A percentile compares a stretch with the other conserved stretches of the same genome.
Evolutionary conservation across 2,329 filamentous ascomycete genomes (phyloP).

Genomic region (Fusarium paranaense): DNA sequence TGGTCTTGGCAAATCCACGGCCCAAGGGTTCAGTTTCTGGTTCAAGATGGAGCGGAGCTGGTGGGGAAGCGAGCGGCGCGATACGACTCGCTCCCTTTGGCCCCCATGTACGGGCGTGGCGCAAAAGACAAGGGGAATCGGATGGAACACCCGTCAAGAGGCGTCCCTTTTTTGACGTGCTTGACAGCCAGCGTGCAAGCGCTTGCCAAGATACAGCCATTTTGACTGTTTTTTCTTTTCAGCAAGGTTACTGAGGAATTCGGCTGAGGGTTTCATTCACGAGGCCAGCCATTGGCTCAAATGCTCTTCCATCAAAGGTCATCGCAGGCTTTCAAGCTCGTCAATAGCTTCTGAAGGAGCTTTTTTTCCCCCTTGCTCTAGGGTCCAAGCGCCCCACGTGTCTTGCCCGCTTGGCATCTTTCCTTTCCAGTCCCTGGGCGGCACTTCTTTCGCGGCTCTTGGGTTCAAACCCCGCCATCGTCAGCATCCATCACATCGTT

Average conservation of each 20-base stretch:
- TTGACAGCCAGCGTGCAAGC: neutral
- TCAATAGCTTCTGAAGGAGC: neutral
- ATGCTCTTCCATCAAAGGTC: neutral
- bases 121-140: neutral
- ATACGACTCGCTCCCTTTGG: constrained; percentile 16
- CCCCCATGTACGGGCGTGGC: constrained; percentile 7
- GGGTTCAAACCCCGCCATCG: constrained; percentile 20
- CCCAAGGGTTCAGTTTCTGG: constrained; percentile 27
- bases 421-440: neutral
- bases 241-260: neutral
- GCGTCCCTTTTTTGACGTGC: constrained; percentile 12
- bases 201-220: neutral
- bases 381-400: constrained; percentile 34
- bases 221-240: neutral
- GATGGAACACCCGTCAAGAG: constrained; percentile 7
- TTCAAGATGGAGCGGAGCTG: constrained; percentile 15
- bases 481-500: neutral
- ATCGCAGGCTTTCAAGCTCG: neutral
- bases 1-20: constrained; percentile 32
- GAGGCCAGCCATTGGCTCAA: neutral
- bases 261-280: neutral
- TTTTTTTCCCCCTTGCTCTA: constrained; percentile 15
- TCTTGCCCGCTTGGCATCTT: constrained; percentile 22
- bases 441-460: constrained; percentile 27
- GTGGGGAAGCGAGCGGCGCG: constrained; percentile 10